Conservation (phyloP, 257 asterid genomes). For the Osmanthus fragrans region DNA sequence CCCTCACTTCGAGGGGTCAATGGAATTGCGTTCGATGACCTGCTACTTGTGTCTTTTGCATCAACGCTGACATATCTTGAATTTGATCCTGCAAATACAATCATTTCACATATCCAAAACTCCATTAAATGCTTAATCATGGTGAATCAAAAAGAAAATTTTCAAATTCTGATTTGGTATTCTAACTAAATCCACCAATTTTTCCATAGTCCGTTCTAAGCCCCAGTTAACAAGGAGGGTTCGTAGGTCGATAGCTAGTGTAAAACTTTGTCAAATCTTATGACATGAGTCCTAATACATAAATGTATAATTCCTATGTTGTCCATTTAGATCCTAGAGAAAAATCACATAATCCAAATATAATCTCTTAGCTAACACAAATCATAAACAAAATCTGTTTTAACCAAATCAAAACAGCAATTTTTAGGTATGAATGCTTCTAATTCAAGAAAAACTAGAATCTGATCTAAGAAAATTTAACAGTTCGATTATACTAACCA, state of each 20-base stretch:
- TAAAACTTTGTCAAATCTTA: no score
- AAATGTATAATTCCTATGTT: not conserved
- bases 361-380: not conserved
- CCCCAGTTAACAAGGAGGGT: no score
- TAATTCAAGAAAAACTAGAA: not conserved
- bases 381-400: not conserved
- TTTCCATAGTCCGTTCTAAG: not conserved
- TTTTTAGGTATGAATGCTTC: not conserved
- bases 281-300: not conserved
- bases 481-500: conserved; percentile 44
- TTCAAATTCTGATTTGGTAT: not conserved
- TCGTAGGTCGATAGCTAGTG: no score
- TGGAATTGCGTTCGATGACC: conserved; percentile 43
- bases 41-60: conserved; percentile 43
- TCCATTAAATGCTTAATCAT: not conserved
- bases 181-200: not conserved
- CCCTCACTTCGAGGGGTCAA: conserved; percentile 59
- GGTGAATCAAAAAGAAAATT: no score
- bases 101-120: not conserved
- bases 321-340: not conserved
- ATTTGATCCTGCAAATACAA: conserved; percentile 36
- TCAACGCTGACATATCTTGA: conserved; percentile 37
- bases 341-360: not conserved
- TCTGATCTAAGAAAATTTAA: not conserved
- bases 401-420: not conserved